Conservation (phyloP, 768 basidiomycete species). For the Pulveroboletus ravenelii region DNA sequence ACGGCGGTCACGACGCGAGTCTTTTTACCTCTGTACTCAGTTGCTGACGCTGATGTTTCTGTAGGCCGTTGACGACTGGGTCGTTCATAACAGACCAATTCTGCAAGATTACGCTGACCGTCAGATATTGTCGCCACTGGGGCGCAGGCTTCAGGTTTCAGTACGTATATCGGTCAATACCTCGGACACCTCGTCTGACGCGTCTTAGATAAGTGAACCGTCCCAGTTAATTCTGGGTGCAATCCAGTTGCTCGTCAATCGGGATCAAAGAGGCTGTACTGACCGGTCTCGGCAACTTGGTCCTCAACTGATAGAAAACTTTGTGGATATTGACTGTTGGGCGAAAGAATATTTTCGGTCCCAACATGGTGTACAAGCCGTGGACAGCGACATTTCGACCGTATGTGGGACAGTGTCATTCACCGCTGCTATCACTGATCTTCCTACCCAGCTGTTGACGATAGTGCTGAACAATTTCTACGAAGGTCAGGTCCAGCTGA, state of each 20-base stretch:
- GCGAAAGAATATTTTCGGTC: constrained; percentile 26
- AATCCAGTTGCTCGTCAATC: constrained; percentile 28
- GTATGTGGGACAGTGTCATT: constrained; percentile 11
- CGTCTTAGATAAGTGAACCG: constrained; percentile 21
- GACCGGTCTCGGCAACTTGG: constrained; percentile 21
- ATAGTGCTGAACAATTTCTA: constrained; percentile 30
- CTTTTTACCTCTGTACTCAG: background rate
- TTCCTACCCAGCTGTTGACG: constrained; percentile 20
- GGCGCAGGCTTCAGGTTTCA: constrained; percentile 22
- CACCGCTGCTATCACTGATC: background rate
- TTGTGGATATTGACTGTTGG: constrained; percentile 26
- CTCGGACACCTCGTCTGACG: background rate
- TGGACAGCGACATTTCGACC: constrained; percentile 16
- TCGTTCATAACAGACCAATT: constrained; percentile 18
- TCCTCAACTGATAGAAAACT: constrained; percentile 30
- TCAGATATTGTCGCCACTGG: constrained; percentile 23
- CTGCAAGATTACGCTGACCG: constrained; percentile 27
- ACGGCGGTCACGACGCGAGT: constrained; percentile 3
- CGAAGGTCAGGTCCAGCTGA: constrained; percentile 25
- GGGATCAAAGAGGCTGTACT: constrained; percentile 9
- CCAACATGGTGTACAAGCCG: constrained; percentile 9
- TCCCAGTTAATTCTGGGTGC: constrained; percentile 23
- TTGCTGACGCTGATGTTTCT: background rate
- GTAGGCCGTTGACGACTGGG: constrained; percentile 22
- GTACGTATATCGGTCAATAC: constrained; percentile 5